Evolutionary conservation across 1,139 yeast species (phyloP).

Genomic region (Taiozyma sp.): DNA sequence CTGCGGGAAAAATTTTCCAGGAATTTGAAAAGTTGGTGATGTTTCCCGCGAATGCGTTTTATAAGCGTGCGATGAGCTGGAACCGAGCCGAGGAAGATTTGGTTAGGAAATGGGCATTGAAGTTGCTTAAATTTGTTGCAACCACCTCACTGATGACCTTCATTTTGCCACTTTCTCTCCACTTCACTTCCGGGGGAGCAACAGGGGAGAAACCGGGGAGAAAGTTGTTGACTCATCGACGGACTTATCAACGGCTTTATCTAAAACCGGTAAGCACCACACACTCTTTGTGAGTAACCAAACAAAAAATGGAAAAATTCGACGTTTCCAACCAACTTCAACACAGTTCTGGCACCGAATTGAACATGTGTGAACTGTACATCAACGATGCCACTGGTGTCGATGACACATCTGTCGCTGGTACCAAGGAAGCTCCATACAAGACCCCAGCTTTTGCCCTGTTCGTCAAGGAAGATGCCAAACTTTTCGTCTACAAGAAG

Average conservation of each 20-base stretch:
- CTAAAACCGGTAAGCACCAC: neutral
- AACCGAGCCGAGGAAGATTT: neutral
- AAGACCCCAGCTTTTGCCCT: conserved; percentile 83
- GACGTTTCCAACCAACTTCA: neutral
- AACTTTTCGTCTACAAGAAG: conserved; percentile 60
- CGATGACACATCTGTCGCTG: conserved; percentile 51
- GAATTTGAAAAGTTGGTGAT: neutral
- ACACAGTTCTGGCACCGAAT: neutral
- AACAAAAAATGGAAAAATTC: neutral
- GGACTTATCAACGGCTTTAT: neutral
- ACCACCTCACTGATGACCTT: no score
- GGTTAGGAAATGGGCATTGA: no score
- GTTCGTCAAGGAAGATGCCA: conserved; percentile 46
- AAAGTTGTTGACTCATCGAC: neutral
- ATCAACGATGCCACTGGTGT: conserved; percentile 69
- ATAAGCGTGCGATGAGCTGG: neutral
- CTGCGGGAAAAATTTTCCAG: neutral
- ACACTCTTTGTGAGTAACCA: neutral
- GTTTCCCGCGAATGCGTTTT: neutral
- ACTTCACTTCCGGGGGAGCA: neutral
- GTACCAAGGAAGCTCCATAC: conserved; percentile 65
- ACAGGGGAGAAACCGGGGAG: no score
- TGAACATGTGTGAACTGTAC: conserved; percentile 30
- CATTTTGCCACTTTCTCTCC: neutral
- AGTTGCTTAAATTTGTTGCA: no score